Base-by-base conservation (phyloP, 495 filamentous ascomycete species). In the Bacidia gigantensis region DNA sequence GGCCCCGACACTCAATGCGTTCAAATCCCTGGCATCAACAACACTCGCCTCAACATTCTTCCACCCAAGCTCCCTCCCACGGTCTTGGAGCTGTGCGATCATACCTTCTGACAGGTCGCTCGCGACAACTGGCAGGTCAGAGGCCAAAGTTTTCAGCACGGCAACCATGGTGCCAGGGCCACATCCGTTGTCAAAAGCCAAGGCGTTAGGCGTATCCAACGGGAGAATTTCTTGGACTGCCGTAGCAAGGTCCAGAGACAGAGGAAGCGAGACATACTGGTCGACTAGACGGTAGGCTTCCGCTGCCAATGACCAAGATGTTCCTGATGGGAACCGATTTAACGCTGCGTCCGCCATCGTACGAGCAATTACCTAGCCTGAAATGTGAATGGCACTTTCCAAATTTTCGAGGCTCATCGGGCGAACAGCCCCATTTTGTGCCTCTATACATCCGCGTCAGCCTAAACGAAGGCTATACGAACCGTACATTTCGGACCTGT, bases 101-200 rank as follows among this genome's bases (percentile, higher is more conserved):
- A 56, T 56, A 23, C 50, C 54, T 12, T 25, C n/a, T 1, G 49
- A 40, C 9, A 26, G 22, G 21, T 52, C 54, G 10, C 41, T 48
- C 7, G 54, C 29, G 1, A 52, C 20, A 2, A 52, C 9, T 0
- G 11, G 11, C 3, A 53, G 3, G 20, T 41, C n/a, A 0, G 54
- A 43, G 10, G 26, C 14, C 0, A 14, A 26, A 10, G 3, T 29
- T 26, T 56, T 52, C 18, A 56, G 22, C 12, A 39, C 7, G 9
- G 12, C 32, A 0, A 43, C 49, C 5, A 56, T 26, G 17, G 40
- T 32, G 42, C 54, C 54, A n/a, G 49, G 47, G 10, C 54, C 54
- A 12, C 49, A 52, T 1, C 54, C 54, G 23, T 56, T 43, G 22
- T 56, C 54, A 23, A 56, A 43, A 10, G 24, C 49, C 18, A 1